Evolutionary conservation across 352 stramenopile genomes (phyloP).

Genomic region (Pythium scleroteichum): DNA sequence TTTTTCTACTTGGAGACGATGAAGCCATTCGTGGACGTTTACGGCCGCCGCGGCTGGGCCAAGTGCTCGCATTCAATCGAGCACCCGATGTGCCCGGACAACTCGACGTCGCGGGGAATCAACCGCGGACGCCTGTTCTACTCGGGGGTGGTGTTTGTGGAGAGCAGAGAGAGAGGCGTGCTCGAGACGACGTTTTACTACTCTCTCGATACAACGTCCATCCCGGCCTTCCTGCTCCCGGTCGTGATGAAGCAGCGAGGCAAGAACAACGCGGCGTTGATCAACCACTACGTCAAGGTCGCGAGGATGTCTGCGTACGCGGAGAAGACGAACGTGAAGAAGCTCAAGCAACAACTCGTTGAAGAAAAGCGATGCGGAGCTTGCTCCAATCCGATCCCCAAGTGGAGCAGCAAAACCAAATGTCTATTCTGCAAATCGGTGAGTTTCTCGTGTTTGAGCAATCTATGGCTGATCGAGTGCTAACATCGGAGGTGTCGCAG

Average conservation of each 20-base stretch:
- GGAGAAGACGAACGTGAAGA: conserved; percentile 19
- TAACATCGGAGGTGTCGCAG: conserved; percentile 33
- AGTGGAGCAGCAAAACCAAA: conserved; percentile 56
- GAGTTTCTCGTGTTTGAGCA: conserved; percentile 38
- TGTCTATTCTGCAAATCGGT: conserved; percentile 66
- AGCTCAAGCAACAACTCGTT: conserved; percentile 45
- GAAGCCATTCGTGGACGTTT: conserved; percentile 55
- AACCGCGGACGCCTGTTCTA: conserved; percentile 61
- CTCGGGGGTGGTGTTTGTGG: conserved; percentile 70
- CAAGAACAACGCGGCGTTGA: conserved; percentile 58
- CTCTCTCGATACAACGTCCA: conserved; percentile 44
- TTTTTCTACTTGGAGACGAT: conserved; percentile 79
- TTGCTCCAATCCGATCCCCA: conserved; percentile 60
- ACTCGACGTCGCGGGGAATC: conserved; percentile 36
- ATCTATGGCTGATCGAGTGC: too few relatives aligned
- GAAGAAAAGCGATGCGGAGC: conserved; percentile 58
- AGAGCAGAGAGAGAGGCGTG: conserved; percentile 49
- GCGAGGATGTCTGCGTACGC: conserved; percentile 37
- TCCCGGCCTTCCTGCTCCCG: conserved; percentile 44
- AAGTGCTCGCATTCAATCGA: conserved; percentile 74
- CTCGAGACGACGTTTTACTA: conserved; percentile 67
- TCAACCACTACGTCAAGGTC: conserved; percentile 76
- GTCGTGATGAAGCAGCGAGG: conserved; percentile 58
- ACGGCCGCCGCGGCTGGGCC: conserved; percentile 66
- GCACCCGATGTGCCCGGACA: conserved; percentile 57